phyloP scores from a whole-genome alignment of 805 yeast genomes.

The Wickerhamomyces tratensis region DNA sequence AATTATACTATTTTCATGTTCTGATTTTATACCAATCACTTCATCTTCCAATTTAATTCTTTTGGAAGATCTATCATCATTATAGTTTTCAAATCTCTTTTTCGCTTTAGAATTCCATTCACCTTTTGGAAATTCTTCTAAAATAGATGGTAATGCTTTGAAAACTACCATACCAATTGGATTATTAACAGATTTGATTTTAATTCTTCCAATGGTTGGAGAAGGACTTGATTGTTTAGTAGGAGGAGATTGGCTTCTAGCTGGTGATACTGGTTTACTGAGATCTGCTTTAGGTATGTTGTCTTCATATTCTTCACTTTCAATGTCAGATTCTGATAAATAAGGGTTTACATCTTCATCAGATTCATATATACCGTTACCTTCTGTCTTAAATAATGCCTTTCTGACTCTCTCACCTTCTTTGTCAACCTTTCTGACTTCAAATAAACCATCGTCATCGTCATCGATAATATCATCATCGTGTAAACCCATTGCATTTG shows the following conservation, averaged over 20 bases:
- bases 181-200: conserved; percentile 34
- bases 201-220: conserved; percentile 19
- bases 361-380: conserved; percentile 65
- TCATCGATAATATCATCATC: conserved; percentile 51
- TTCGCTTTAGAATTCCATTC: conserved; percentile 70
- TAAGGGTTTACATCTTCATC: conserved; percentile 87
- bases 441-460: conserved; percentile 66
- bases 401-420: conserved; percentile 83
- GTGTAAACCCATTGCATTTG: conserved; percentile 57
- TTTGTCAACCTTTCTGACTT: conserved; percentile 72
- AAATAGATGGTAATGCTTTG: conserved; percentile 50
- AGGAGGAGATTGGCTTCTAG: conserved; percentile 7
- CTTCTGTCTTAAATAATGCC: conserved; percentile 77
- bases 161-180: conserved; percentile 49
- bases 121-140: conserved; percentile 64
- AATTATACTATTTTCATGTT: background rate
- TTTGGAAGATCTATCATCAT: conserved; percentile 24
- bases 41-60: conserved; percentile 28
- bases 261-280: conserved; percentile 16
- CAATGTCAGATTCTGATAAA: conserved; percentile 59
- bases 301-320: conserved; percentile 36
- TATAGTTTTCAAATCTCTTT: conserved; percentile 20
- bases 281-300: conserved; percentile 30
- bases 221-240: conserved; percentile 14
- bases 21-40: conserved; percentile 1